phyloP scores from a whole-genome alignment of 169 alveolate genomes.

The Prorocentrum cordatum region DNA sequence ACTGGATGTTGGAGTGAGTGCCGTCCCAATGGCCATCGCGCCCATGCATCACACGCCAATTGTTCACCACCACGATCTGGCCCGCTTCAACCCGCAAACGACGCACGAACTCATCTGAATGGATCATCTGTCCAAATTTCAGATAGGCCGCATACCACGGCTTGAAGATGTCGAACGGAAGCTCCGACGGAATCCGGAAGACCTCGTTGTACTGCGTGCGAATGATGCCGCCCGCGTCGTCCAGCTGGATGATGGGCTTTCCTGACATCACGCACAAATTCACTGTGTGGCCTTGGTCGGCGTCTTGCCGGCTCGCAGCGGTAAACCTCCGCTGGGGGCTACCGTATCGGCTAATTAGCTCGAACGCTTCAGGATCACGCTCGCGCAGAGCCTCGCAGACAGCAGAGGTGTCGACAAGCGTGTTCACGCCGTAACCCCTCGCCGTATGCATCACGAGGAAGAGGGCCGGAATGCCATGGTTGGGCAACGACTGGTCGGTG shows the following conservation, averaged over 20 bases:
- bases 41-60: conserved; percentile 58
- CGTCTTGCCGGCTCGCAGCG: neutral
- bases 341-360: neutral
- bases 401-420: conserved; percentile 26
- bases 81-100: neutral
- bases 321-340: neutral
- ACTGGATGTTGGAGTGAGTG: neutral
- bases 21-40: neutral
- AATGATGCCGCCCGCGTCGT: neutral
- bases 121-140: conserved; percentile 28
- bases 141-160: neutral
- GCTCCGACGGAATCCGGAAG: conserved; percentile 8
- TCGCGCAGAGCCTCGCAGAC: conserved; percentile 38
- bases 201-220: conserved; percentile 34
- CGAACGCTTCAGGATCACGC: conserved; percentile 1
- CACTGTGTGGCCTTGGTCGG: neutral
- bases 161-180: neutral
- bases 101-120: neutral
- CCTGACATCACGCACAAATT: neutral
- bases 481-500: conserved; percentile 31
- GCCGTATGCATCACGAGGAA: conserved; percentile 8
- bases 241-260: conserved; percentile 33
- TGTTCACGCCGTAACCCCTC: neutral
- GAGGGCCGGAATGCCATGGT: conserved; percentile 28
- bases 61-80: conserved; percentile 13